These are phyloP conservation scores for Nepenthes mirabilis DNA, from an alignment of 148 eudicot genomes.

Conservation along the genomic window DNA sequence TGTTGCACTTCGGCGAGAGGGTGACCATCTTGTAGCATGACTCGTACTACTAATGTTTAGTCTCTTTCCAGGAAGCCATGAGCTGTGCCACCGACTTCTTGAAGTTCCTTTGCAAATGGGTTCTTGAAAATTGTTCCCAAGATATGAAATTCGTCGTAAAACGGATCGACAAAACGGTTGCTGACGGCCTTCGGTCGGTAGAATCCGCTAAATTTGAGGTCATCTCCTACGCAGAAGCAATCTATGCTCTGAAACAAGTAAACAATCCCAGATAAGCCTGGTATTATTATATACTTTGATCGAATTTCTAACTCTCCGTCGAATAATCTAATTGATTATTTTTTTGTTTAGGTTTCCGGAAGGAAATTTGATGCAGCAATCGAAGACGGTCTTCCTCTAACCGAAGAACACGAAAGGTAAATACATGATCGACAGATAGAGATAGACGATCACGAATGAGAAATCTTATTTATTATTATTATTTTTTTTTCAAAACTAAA, in stretches of 20 bases:
- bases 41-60: background rate
- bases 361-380: slow-evolving; percentile 30
- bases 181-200: slow-evolving; percentile 44
- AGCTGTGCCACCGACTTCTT: slow-evolving; percentile 57
- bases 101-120: slow-evolving; percentile 65
- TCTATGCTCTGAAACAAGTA: slow-evolving; percentile 53
- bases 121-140: slow-evolving; percentile 40
- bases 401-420: slow-evolving; percentile 87
- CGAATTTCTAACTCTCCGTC: background rate
- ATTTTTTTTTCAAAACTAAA: no score
- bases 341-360: slow-evolving; percentile 27
- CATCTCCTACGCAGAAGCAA: slow-evolving; percentile 63
- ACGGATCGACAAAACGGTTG: slow-evolving; percentile 47
- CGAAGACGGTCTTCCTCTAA: slow-evolving; percentile 53
- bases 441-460: background rate
- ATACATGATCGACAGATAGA: background rate
- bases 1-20: no score
- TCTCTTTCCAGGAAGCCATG: slow-evolving; percentile 62
- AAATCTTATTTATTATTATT: no score
- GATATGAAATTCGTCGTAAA: slow-evolving; percentile 62
- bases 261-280: background rate
- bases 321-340: background rate
- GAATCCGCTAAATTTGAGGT: slow-evolving; percentile 36
- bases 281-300: background rate
- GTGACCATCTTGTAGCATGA: background rate